Evolutionary conservation across 495 filamentous ascomycete species (phyloP).

Genomic region (Aspergillus sclerotioniger): DNA sequence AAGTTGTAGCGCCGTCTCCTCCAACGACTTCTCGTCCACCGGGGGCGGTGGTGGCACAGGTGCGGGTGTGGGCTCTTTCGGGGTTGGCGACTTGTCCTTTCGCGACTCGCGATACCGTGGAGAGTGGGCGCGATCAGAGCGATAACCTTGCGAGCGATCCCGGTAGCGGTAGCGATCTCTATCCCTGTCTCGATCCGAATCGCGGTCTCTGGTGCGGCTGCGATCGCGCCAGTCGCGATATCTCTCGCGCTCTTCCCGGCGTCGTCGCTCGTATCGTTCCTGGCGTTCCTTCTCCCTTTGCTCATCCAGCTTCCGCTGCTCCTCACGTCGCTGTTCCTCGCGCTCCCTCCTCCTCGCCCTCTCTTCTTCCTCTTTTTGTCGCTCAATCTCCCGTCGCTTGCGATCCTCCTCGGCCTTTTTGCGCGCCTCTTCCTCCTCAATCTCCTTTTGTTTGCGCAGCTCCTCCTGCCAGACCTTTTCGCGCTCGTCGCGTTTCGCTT

Average conservation of each 20-base stretch:
- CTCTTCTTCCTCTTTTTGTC: constrained; percentile 57
- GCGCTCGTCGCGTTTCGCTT: constrained; percentile 61
- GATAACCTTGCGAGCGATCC: constrained; percentile 37
- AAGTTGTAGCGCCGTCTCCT: constrained; percentile 54
- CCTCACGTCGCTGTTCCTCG: constrained; percentile 55
- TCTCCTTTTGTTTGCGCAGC: constrained; percentile 56
- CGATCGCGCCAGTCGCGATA: constrained; percentile 36
- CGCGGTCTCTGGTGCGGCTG: constrained; percentile 29
- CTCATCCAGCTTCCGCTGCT: constrained; percentile 49
- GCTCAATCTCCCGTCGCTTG: constrained; percentile 64
- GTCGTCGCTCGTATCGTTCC: constrained; percentile 49
- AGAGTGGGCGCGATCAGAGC: constrained; percentile 37
- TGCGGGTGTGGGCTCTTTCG: constrained; percentile 42
- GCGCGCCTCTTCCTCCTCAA: constrained; percentile 66
- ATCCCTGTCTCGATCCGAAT: constrained; percentile 40
- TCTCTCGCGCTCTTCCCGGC: constrained; percentile 44
- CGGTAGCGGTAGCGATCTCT: constrained; percentile 37
- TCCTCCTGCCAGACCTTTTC: constrained; percentile 64
- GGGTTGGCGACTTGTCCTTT: constrained; percentile 39
- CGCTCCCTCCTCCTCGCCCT: constrained; percentile 46
- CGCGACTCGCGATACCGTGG: constrained; percentile 38
- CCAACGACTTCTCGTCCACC: constrained; percentile 57
- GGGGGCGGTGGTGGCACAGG: constrained; percentile 28
- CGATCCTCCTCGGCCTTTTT: constrained; percentile 62
- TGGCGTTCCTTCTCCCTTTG: constrained; percentile 54